A percentile compares a stretch with the other conserved stretches of the same genome.
phyloP scores from a whole-genome alignment of 148 eudicot species.

The Rhododendron kiyosumense region DNA sequence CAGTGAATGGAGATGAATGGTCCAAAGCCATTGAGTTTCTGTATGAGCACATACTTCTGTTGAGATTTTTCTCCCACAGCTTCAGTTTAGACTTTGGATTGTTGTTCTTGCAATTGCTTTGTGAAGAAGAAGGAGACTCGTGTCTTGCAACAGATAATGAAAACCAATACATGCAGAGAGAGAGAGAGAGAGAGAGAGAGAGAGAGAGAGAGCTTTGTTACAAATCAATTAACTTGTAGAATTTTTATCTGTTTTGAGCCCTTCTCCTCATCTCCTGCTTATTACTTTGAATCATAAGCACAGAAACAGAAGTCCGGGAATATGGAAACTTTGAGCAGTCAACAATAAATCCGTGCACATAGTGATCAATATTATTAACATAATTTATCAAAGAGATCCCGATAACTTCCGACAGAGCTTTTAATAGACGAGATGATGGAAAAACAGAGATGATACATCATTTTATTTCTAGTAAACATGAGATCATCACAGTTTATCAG shows the following conservation, averaged over 20 bases:
- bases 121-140: not conserved
- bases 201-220: too few species aligned
- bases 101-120: not conserved
- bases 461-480: slow-evolving; percentile 24
- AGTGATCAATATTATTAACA: not conserved
- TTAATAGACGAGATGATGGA: slow-evolving; percentile 1
- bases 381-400: not conserved
- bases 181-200: too few species aligned
- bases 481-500: slow-evolving; percentile 20
- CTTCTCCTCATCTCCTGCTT: not conserved
- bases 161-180: too few species aligned
- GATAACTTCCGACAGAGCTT: slow-evolving; percentile 3
- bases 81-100: too few species aligned
- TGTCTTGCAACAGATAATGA: not conserved
- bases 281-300: not conserved
- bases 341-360: not conserved
- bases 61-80: not conserved
- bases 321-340: not conserved
- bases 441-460: slow-evolving; percentile 22
- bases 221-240: not conserved
- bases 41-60: too few species aligned
- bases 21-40: too few species aligned
- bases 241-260: not conserved
- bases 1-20: too few species aligned
- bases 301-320: not conserved